Percentiles rank a stretch among this genome's conserved stretches.
Conservation (phyloP, 257 asterid species). For the Solanum phureja region DNA sequence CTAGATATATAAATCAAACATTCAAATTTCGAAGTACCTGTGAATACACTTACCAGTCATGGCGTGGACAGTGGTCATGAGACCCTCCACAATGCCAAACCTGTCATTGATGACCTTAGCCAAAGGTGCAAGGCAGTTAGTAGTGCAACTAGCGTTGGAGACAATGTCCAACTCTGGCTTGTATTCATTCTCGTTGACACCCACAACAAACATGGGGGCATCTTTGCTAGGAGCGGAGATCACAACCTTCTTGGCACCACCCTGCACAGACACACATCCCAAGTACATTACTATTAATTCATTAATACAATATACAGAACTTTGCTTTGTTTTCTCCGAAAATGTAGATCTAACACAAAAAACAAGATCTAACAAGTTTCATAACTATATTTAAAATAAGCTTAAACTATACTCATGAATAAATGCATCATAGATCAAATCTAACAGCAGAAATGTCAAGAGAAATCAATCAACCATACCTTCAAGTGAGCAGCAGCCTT, state of each 20-base stretch:
- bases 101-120: constrained; percentile 74
- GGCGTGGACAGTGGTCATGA: constrained; percentile 76
- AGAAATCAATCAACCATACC: constrained; percentile 16
- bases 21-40: too few relatives aligned
- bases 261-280: constrained; percentile 23
- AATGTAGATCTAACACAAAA: not conserved
- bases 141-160: constrained; percentile 82
- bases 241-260: constrained; percentile 85
- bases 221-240: constrained; percentile 85
- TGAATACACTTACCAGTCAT: constrained; percentile 38
- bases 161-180: constrained; percentile 51
- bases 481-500: constrained; percentile 90
- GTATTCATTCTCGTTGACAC: constrained; percentile 80
- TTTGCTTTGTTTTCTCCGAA: not conserved
- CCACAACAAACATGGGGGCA: constrained; percentile 85
- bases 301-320: not conserved
- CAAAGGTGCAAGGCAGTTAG: constrained; percentile 79
- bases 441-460: not conserved
- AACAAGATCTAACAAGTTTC: not conserved
- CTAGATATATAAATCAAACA: not conserved
- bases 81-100: constrained; percentile 79
- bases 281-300: not conserved
- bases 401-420: not conserved
- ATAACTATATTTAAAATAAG: not conserved
- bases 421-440: not conserved